Evolutionary conservation across 768 basidiomycete species (phyloP).

Genomic region (Amanita fuliginea): DNA sequence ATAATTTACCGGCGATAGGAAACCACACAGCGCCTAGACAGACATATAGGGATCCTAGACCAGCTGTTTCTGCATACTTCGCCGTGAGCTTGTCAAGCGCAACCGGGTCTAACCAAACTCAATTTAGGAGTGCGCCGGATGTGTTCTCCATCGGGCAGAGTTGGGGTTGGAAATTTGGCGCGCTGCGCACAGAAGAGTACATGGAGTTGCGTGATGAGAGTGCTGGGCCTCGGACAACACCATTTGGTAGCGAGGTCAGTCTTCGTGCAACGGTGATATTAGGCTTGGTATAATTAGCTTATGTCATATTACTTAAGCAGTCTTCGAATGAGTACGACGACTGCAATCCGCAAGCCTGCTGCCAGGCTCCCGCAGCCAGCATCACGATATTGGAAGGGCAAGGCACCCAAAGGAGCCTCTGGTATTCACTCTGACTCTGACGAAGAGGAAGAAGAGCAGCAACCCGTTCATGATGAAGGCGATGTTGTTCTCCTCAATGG

Average conservation of each 20-base stretch:
- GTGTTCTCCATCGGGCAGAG: slow-evolving; percentile 76
- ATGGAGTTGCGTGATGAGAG: slow-evolving; percentile 28
- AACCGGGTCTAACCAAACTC: slow-evolving; percentile 71
- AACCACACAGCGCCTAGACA: slow-evolving; percentile 41
- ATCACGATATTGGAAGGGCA: slow-evolving; percentile 85
- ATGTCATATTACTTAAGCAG: not conserved
- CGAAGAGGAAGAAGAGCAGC: slow-evolving; percentile 32
- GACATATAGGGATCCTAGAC: slow-evolving; percentile 68
- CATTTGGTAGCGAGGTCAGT: slow-evolving; percentile 40
- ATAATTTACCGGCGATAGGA: slow-evolving; percentile 29
- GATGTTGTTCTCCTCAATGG: slow-evolving; percentile 45
- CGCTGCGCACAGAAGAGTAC: slow-evolving; percentile 38
- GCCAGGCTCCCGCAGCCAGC: slow-evolving; percentile 72
- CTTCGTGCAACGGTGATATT: slow-evolving; percentile 72
- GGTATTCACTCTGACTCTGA: slow-evolving; percentile 57
- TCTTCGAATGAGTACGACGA: not conserved
- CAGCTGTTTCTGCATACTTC: slow-evolving; percentile 71
- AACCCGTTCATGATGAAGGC: slow-evolving; percentile 28
- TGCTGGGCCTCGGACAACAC: slow-evolving; percentile 11
- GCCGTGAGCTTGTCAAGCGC: slow-evolving; percentile 72
- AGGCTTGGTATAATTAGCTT: slow-evolving; percentile 32
- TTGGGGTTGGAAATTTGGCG: slow-evolving; percentile 84
- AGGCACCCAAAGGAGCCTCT: slow-evolving; percentile 66
- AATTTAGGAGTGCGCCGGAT: slow-evolving; percentile 81
- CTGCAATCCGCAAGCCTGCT: slow-evolving; percentile 51